Conservation (phyloP, 2,329 filamentous ascomycete genomes). For the Aspergillus pseudoterreus region DNA sequence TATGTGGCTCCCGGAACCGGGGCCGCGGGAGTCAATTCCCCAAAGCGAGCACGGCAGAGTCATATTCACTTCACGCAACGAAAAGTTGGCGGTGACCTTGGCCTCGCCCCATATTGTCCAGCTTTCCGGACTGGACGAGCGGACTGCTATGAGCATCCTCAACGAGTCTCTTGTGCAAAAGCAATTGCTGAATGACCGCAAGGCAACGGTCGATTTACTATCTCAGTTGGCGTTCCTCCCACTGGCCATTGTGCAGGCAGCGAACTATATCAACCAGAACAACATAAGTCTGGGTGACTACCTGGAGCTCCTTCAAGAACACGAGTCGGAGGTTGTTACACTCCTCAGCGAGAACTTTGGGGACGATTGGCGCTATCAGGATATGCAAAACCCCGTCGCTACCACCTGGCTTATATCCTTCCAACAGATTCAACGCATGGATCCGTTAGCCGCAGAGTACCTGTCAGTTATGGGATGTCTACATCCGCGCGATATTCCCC, state of each 20-base stretch:
- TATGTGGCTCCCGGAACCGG: slow-evolving; percentile 11
- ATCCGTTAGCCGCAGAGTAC: slow-evolving; percentile 31
- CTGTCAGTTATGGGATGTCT: slow-evolving; percentile 24
- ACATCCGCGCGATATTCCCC: slow-evolving; percentile 24
- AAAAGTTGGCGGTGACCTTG: slow-evolving; percentile 16
- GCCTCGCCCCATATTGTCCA: not conserved
- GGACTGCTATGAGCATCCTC: not conserved
- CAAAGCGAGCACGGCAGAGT: slow-evolving; percentile 19
- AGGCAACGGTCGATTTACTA: slow-evolving; percentile 9
- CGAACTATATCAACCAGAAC: slow-evolving; percentile 16
- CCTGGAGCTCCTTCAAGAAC: slow-evolving; percentile 4
- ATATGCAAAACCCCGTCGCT: slow-evolving; percentile 4
- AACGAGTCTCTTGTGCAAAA: not conserved
- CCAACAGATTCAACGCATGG: slow-evolving; percentile 10
- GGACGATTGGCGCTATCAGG: slow-evolving; percentile 7
- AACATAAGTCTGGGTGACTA: slow-evolving; percentile 1
- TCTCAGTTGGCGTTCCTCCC: slow-evolving; percentile 19
- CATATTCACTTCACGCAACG: slow-evolving; percentile 26
- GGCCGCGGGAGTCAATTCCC: slow-evolving; percentile 13
- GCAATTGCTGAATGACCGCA: slow-evolving; percentile 10
- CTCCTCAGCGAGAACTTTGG: slow-evolving; percentile 11
- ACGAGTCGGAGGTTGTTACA: slow-evolving; percentile 5
- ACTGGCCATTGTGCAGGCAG: slow-evolving; percentile 23
- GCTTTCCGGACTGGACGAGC: not conserved
- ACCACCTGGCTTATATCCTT: slow-evolving; percentile 13